Conservation (phyloP, 257 asterid species). For the Solanum neorickii region DNA sequence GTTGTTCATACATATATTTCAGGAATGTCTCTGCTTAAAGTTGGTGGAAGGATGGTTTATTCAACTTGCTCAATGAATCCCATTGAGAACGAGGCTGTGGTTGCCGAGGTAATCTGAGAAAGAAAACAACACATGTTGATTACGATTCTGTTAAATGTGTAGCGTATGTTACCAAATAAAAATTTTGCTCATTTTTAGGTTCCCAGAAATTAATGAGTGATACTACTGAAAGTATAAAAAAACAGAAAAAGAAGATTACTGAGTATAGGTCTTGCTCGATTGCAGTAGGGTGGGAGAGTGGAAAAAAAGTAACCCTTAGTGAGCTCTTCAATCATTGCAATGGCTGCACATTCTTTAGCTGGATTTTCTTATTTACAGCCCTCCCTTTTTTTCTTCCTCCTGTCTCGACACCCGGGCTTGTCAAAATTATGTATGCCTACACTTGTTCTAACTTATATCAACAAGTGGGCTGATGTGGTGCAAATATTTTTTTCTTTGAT, state of each 20-base stretch:
- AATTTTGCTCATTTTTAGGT: not conserved
- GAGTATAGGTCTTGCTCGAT: not conserved
- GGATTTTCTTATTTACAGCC: not conserved
- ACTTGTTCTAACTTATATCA: not conserved
- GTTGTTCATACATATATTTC: constrained; percentile 10
- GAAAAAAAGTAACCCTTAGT: not conserved
- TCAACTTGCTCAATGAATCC: constrained; percentile 99
- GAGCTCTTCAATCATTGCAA: not conserved
- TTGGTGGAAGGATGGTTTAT: constrained; percentile 93
- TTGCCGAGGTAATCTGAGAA: constrained; percentile 61
- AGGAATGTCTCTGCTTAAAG: constrained; percentile 91
- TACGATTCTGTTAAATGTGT: not conserved
- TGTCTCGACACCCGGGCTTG: not conserved
- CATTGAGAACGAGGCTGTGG: constrained; percentile 93
- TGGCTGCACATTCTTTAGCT: not conserved
- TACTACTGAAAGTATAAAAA: not conserved
- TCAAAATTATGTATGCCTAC: not conserved
- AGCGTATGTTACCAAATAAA: not conserved
- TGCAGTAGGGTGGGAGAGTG: not conserved
- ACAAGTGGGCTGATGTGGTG: not conserved
- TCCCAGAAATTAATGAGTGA: not conserved
- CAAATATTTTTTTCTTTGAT: not conserved
- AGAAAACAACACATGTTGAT: not conserved
- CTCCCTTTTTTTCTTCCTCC: not conserved
- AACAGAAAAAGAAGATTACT: not conserved